These are phyloP conservation scores for Monosporascus sp. DNA, from an alignment of 2,329 filamentous ascomycete species.

Conservation along the genomic window DNA sequence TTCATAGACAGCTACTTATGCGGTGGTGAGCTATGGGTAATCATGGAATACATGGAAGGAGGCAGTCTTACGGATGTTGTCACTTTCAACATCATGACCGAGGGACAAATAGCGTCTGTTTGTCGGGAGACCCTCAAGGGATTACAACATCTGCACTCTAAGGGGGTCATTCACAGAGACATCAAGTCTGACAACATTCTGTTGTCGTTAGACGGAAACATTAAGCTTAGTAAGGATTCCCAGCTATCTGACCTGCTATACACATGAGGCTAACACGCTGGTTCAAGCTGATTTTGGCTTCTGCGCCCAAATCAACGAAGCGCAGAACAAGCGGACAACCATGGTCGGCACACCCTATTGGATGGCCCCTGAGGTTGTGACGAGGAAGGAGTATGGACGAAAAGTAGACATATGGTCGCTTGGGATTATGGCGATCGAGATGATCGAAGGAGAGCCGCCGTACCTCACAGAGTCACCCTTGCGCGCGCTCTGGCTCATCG, in stretches of 20 bases:
- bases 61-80: conserved; percentile 97
- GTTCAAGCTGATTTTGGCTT: conserved; percentile 88
- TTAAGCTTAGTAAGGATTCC: conserved; percentile 78
- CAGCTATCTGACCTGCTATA: neutral
- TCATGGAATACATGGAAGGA: conserved; percentile 99
- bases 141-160: conserved; percentile 91
- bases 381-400: conserved; percentile 92
- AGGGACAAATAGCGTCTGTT: conserved; percentile 93
- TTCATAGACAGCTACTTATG: conserved; percentile 97
- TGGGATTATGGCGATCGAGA: conserved; percentile 99
- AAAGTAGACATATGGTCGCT: conserved; percentile 99
- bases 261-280: conserved; percentile 7
- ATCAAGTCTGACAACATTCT: conserved; percentile 99
- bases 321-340: conserved; percentile 93
- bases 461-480: conserved; percentile 94
- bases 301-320: conserved; percentile 96
- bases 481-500: conserved; percentile 89
- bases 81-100: conserved; percentile 98
- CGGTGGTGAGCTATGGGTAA: conserved; percentile 89
- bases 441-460: conserved; percentile 97
- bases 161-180: conserved; percentile 95
- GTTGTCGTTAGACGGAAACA: conserved; percentile 87
- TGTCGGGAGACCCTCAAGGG: conserved; percentile 90
- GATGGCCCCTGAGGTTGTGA: conserved; percentile 99
- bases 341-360: conserved; percentile 99